Evolutionary conservation across 345 rosid genomes (phyloP).

Genomic region (Brassica incana): DNA sequence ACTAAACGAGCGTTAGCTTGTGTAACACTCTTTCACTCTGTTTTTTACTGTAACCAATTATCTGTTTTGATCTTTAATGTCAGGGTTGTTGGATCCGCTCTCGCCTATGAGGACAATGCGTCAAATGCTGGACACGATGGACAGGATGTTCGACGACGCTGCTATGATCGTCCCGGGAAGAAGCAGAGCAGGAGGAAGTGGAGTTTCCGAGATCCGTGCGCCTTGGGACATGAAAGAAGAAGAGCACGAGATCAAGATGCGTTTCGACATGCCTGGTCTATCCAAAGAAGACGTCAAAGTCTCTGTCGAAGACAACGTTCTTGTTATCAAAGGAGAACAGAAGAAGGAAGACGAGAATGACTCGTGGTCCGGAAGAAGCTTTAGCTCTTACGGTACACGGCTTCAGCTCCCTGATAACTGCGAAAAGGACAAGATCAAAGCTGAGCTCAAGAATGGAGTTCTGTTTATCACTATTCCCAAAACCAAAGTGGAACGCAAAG

Average conservation of each 20-base stretch:
- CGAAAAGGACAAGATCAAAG: conserved; percentile 61
- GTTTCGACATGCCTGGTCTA: conserved; percentile 88
- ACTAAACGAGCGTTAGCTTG: not conserved
- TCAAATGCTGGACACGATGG: conserved; percentile 79
- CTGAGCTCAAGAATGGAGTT: conserved; percentile 77
- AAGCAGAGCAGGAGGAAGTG: conserved; percentile 31
- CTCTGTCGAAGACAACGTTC: conserved; percentile 60
- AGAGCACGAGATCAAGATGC: conserved; percentile 70
- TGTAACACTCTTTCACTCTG: not conserved
- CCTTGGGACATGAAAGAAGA: conserved; percentile 91
- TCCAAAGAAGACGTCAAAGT: conserved; percentile 75
- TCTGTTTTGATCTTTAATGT: not conserved
- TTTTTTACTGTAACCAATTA: not conserved
- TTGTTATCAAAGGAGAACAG: conserved; percentile 64
- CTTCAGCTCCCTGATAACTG: conserved; percentile 60
- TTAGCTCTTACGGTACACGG: conserved; percentile 55
- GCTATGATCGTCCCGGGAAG: conserved; percentile 43
- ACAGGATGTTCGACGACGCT: conserved; percentile 61
- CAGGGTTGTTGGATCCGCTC: conserved; percentile 63
- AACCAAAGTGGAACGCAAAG: conserved; percentile 57
- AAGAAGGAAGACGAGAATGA: conserved; percentile 55
- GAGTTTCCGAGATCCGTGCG: conserved; percentile 45
- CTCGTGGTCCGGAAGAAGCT: conserved; percentile 48
- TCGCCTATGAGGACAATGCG: conserved; percentile 83
- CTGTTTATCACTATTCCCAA: conserved; percentile 66